Evolutionary conservation across 1,284 basidiomycete genomes (phyloP).

Genomic region (Cutaneotrichosporon sp.): DNA sequence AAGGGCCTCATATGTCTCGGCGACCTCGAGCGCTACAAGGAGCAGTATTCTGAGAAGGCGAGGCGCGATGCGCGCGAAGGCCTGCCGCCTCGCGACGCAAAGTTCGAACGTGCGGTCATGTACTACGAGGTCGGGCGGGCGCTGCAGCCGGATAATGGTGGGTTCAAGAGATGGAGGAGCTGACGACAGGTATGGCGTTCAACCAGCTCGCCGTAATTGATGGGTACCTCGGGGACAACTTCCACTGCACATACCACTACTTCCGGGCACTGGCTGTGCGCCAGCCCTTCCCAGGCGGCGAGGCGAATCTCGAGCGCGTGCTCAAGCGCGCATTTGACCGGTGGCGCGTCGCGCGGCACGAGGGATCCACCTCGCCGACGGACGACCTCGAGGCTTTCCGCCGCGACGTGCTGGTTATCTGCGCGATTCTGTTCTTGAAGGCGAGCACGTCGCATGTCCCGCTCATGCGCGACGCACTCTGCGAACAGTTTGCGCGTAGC

Average conservation of each 20-base stretch:
- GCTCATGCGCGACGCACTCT: constrained; percentile 23
- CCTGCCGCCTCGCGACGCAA: constrained; percentile 11
- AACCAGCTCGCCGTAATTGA: constrained; percentile 94
- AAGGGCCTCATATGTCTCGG: constrained; percentile 89
- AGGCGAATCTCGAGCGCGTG: constrained; percentile 75
- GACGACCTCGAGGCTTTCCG: constrained; percentile 64
- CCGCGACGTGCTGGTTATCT: constrained; percentile 68
- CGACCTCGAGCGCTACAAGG: constrained; percentile 89
- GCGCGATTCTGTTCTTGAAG: constrained; percentile 45
- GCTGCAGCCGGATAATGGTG: constrained; percentile 68
- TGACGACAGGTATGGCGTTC: constrained; percentile 72
- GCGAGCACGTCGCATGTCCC: constrained; percentile 33
- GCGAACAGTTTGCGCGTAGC: constrained; percentile 48
- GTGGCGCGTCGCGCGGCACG: constrained; percentile 40
- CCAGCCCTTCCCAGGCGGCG: constrained; percentile 81
- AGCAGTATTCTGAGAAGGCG: constrained; percentile 63
- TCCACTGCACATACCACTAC: constrained; percentile 78
- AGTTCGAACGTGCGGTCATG: constrained; percentile 68
- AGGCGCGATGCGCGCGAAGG: constrained; percentile 34
- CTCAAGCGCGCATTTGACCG: constrained; percentile 66
- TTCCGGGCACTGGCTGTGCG: constrained; percentile 86
- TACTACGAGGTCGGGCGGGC: constrained; percentile 81
- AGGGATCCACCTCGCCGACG: constrained; percentile 26
- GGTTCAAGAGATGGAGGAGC: constrained; percentile 33
- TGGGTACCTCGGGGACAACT: constrained; percentile 77